These are phyloP conservation scores for Alisma plantagoaquatica DNA, from an alignment of 106 monocot genomes.

Conservation along the genomic window DNA sequence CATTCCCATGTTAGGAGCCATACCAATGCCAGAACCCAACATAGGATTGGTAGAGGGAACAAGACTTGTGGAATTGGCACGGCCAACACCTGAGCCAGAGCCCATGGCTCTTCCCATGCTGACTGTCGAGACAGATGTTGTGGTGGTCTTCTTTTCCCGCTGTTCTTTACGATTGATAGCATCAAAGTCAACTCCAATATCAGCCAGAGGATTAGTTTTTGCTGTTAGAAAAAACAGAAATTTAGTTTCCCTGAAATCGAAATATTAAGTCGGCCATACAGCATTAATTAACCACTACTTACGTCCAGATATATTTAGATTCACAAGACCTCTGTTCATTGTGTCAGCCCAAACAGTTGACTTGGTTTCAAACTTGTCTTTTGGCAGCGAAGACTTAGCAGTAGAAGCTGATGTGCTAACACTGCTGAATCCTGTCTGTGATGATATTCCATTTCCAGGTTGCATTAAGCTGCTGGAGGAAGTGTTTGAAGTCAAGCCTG, in stretches of 20 bases:
- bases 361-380: conserved; percentile 82
- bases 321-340: conserved; percentile 77
- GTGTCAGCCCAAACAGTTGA: conserved; percentile 97
- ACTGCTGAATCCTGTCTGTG: no score
- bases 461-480: no score
- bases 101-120: conserved; percentile 99
- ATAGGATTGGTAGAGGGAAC: conserved; percentile 29
- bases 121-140: conserved; percentile 44
- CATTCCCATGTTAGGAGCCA: conserved; percentile 35
- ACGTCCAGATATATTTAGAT: conserved; percentile 98
- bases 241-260: no score
- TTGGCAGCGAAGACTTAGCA: conserved; percentile 27
- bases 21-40: no score
- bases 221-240: conserved; percentile 19
- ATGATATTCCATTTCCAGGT: no score
- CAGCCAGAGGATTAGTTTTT: conserved; percentile 27
- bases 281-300: no score
- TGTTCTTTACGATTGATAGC: conserved; percentile 83
- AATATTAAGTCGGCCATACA: no score
- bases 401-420: no score
- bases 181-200: conserved; percentile 92
- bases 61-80: conserved; percentile 13
- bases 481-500: no score
- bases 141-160: conserved; percentile 35
- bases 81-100: conserved; percentile 32